Evolutionary conservation across 2,329 filamentous ascomycete genomes (phyloP), one percentile per base, ranked within the genome.

Genomic region (Incumbomyces delicatus): DNA sequence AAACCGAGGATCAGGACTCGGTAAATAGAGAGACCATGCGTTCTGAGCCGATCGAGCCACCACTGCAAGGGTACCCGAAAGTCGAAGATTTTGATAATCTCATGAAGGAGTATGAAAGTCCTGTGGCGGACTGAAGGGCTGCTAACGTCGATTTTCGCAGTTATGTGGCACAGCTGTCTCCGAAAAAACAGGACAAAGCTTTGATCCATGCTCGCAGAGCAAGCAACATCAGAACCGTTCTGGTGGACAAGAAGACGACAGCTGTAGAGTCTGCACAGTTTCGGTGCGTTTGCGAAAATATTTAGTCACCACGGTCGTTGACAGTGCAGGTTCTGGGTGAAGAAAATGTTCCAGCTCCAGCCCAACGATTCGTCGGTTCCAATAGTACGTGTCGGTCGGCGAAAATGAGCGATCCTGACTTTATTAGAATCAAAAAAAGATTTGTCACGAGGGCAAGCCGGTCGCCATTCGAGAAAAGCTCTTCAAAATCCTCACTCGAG

Each of bases 111-210:
- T 71, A 60, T 30, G 49, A 44, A 34, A 29, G 33, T 3, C 17
- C 38, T 33, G 10, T 10, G 35, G 7, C 8, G n/a, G 5, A 18
- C 30, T 45, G 8, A 30, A 4, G 12, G 13, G 18, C 13, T 12
- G 27, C 14, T 38, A 31, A 38, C 20, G 2, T 31, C 5, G 13
- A 17, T 18, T 27, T 27, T 29, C 11, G 22, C 44, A 73, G 71
- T 40, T 74, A 74, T 50, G 69, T 74, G 30, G 62, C 69, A 39
- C 68, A 69, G 31, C 60, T 74, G 12, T 73, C 71, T 6, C 61
- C 69, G 30, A 73, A 73, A 53, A 74, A 74, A 46, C 69, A 71
- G 57, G 71, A 74, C 52, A 74, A 74, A 50, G 71, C 71, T 3
- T 60, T 74, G 51, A 74, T 74, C 29, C 68, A 71, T 54, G 66